Evolutionary conservation across 495 filamentous ascomycete species (phyloP).

Genomic region (Chaetomium tenue): DNA sequence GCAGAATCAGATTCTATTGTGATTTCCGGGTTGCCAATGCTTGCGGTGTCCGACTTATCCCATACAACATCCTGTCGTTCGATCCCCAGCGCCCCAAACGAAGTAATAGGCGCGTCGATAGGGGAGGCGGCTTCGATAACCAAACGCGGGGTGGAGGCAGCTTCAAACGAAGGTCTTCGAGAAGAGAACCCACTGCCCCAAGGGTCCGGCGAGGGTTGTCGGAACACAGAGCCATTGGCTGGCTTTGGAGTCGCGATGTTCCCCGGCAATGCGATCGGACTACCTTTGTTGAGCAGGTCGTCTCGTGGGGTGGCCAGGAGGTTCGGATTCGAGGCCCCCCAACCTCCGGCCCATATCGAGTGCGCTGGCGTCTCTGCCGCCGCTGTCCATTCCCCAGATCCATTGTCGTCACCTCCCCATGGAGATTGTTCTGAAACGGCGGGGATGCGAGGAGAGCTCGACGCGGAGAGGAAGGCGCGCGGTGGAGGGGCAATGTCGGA

Average conservation of each 20-base stretch:
- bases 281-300: slow-evolving; percentile 34
- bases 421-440: slow-evolving; percentile 40
- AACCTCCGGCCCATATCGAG: slow-evolving; percentile 41
- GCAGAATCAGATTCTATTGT: neutral
- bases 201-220: slow-evolving; percentile 54
- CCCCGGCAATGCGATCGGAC: slow-evolving; percentile 44
- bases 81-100: neutral
- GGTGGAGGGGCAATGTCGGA: slow-evolving; percentile 46
- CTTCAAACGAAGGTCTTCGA: slow-evolving; percentile 20
- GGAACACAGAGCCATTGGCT: slow-evolving; percentile 33
- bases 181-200: slow-evolving; percentile 44
- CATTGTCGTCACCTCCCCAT: slow-evolving; percentile 47
- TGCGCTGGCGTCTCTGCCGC: slow-evolving; percentile 31
- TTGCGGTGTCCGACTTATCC: neutral
- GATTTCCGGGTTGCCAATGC: neutral
- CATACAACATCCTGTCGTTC: slow-evolving; percentile 6
- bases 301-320: slow-evolving; percentile 34
- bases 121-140: slow-evolving; percentile 23
- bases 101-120: neutral
- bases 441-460: slow-evolving; percentile 34
- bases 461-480: slow-evolving; percentile 44
- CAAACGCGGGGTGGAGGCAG: slow-evolving; percentile 25
- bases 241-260: slow-evolving; percentile 38
- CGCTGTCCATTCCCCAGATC: slow-evolving; percentile 45
- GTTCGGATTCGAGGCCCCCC: slow-evolving; percentile 37